Conservation (phyloP, 1,284 basidiomycete species). For the Mycosarcoma mackinlayi region DNA sequence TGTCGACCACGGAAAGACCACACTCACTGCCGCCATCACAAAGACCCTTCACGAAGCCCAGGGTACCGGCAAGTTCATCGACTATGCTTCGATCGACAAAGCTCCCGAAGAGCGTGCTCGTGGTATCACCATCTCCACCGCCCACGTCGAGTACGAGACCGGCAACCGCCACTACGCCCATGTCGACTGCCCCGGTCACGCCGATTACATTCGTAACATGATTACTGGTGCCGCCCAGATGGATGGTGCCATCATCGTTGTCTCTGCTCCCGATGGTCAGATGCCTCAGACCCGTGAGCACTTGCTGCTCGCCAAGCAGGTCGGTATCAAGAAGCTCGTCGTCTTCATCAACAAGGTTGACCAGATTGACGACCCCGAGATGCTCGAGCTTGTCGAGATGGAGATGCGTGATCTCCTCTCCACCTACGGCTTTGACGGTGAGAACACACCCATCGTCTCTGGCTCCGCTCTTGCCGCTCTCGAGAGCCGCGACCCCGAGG, state of each 20-base stretch:
- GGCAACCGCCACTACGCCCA: constrained; percentile 91
- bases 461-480: constrained; percentile 96
- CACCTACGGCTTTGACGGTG: constrained; percentile 89
- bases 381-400: constrained; percentile 99
- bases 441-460: constrained; percentile 95
- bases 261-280: constrained; percentile 98
- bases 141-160: constrained; percentile 98
- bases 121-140: constrained; percentile 91
- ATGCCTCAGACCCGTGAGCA: constrained; percentile 99
- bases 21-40: constrained; percentile 97
- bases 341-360: constrained; percentile 99
- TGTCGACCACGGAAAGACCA: constrained; percentile 77
- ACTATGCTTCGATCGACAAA: constrained; percentile 98
- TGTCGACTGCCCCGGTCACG: constrained; percentile 89
- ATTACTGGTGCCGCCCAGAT: constrained; percentile 99
- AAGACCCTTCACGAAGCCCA: constrained; percentile 85
- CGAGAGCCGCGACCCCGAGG: constrained; percentile 82
- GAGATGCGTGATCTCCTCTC: constrained; percentile 98
- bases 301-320: constrained; percentile 94
- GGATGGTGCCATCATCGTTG: constrained; percentile 79
- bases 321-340: constrained; percentile 96
- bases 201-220: constrained; percentile 80
- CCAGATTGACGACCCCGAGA: constrained; percentile 94
- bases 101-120: constrained; percentile 99
- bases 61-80: constrained; percentile 89